Evolutionary conservation across 1,284 basidiomycete species (phyloP).

Genomic region (Cutaneotrichosporon cavernicola): DNA sequence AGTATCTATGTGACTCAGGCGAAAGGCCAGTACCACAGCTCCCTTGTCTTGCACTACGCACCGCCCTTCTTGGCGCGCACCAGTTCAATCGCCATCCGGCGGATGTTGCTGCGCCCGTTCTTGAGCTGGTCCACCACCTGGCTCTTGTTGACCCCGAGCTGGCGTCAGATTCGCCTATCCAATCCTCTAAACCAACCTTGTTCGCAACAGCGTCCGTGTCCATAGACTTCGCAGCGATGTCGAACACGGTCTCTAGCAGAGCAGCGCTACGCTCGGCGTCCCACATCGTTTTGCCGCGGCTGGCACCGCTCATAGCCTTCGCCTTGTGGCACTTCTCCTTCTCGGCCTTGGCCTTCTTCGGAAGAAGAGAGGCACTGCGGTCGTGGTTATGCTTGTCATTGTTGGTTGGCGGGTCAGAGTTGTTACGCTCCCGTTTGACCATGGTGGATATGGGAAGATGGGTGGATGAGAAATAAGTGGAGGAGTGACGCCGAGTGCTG

Average conservation of each 20-base stretch:
- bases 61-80: conserved; percentile 7
- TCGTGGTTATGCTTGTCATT: not conserved
- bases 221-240: not conserved
- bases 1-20: no score
- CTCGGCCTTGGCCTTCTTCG: not conserved
- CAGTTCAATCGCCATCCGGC: conserved; percentile 2
- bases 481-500: not conserved
- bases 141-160: conserved; percentile 13
- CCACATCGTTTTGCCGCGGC: conserved; percentile 20
- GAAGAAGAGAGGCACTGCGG: not conserved
- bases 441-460: not conserved
- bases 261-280: conserved; percentile 1
- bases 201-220: conserved; percentile 6
- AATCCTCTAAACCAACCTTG: not conserved
- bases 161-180: not conserved
- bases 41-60: not conserved
- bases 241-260: conserved; percentile 10
- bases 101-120: conserved; percentile 15
- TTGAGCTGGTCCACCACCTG: conserved; percentile 21
- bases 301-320: conserved; percentile 1
- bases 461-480: not conserved
- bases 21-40: no score
- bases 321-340: not conserved
- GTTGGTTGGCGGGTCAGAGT: not conserved
- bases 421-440: not conserved